Evolutionary conservation across 1,284 basidiomycete genomes (phyloP).

Genomic region (Sanguinoderma infundibulare): DNA sequence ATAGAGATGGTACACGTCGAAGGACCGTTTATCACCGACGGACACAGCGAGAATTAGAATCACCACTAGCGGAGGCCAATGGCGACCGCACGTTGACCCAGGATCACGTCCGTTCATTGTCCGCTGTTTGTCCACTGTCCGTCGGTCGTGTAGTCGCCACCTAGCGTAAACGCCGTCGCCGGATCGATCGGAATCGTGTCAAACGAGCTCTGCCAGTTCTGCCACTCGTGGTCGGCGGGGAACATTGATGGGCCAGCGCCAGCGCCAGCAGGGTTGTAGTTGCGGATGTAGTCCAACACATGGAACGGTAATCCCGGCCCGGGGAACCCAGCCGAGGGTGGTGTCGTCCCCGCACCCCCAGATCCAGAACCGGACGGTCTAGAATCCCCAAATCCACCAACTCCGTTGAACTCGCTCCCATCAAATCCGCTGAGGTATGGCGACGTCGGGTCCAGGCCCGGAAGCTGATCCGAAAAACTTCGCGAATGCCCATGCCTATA

Average conservation of each 20-base stretch:
- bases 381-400: constrained; percentile 38
- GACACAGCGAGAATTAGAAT: background rate
- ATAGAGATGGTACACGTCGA: constrained; percentile 4
- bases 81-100: background rate
- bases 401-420: constrained; percentile 36
- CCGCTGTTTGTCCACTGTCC: constrained; percentile 22
- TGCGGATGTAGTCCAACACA: constrained; percentile 79
- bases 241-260: constrained; percentile 11
- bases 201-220: constrained; percentile 69
- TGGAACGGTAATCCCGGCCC: constrained; percentile 77
- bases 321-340: constrained; percentile 64
- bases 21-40: constrained; percentile 1
- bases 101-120: constrained; percentile 1
- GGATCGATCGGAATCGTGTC: constrained; percentile 77
- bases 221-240: constrained; percentile 61
- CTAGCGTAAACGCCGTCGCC: constrained; percentile 67
- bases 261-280: constrained; percentile 50
- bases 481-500: constrained; percentile 21
- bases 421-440: constrained; percentile 47
- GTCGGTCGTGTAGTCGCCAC: constrained; percentile 39
- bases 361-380: constrained; percentile 27
- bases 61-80: background rate
- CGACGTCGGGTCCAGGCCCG: constrained; percentile 49
- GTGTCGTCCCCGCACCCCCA: constrained; percentile 56
- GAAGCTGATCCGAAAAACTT: constrained; percentile 38